A percentile compares a stretch with the other conserved stretches of the same genome.
phyloP scores from a whole-genome alignment of 108 stramenopile species.

The Fistulifera pelliculosa region DNA sequence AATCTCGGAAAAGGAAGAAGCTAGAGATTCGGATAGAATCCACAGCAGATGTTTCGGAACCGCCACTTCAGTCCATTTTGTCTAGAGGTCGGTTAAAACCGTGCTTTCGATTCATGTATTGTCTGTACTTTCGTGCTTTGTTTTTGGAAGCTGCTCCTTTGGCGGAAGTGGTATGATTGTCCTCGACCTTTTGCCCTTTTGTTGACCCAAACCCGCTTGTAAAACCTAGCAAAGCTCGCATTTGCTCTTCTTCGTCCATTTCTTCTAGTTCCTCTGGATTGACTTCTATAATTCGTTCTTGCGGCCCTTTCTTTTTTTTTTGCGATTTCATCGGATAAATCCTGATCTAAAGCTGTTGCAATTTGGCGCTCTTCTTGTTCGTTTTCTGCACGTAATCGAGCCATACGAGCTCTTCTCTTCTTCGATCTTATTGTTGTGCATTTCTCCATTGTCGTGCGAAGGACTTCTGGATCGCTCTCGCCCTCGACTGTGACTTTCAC shows the following conservation, averaged over 20 bases:
- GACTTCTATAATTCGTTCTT: constrained; percentile 35
- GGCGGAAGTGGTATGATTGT: constrained; percentile 86
- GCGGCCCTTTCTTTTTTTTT: constrained; percentile 15
- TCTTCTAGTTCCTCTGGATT: constrained; percentile 46
- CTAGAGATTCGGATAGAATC: no score
- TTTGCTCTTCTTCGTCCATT: constrained; percentile 62
- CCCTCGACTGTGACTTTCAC: no score
- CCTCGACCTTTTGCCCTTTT: constrained; percentile 83
- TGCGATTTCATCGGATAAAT: neutral
- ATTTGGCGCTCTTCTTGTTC: constrained; percentile 46
- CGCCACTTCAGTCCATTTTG: constrained; percentile 53
- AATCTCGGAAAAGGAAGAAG: no score
- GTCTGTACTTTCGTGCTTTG: constrained; percentile 91
- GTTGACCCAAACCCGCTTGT: constrained; percentile 83
- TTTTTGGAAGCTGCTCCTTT: constrained; percentile 85
- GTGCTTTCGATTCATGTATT: constrained; percentile 96
- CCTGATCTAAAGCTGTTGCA: constrained; percentile 10
- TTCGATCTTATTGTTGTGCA: constrained; percentile 1
- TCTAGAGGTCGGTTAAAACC: constrained; percentile 93
- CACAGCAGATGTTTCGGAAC: no score
- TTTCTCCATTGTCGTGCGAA: no score
- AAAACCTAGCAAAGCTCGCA: constrained; percentile 85
- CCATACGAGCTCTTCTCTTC: constrained; percentile 61
- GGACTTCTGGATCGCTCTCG: no score
- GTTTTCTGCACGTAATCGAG: constrained; percentile 63